phyloP scores from a whole-genome alignment of 768 basidiomycete genomes.

The Boletus rex-veris region DNA sequence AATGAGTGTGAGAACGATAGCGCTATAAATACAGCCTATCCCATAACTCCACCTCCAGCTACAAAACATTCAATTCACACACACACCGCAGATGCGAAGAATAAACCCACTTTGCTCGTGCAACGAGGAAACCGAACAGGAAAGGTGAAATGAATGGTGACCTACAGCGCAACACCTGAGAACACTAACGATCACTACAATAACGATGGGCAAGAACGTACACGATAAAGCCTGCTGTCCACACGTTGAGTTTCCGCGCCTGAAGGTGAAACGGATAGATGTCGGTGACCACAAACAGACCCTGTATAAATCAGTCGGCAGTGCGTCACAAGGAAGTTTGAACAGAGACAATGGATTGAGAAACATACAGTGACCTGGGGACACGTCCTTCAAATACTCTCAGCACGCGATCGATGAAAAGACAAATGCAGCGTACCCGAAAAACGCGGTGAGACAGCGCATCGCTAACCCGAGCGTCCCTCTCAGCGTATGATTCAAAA shows the following conservation, averaged over 20 bases:
- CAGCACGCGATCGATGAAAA: neutral
- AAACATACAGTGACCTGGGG: conserved; percentile 46
- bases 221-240: conserved; percentile 52
- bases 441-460: conserved; percentile 33
- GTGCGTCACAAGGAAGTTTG: neutral
- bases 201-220: conserved; percentile 42
- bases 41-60: conserved; percentile 55
- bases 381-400: conserved; percentile 36
- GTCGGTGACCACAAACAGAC: conserved; percentile 45
- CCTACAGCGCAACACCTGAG: conserved; percentile 26
- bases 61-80: neutral
- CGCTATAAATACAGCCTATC: conserved; percentile 46
- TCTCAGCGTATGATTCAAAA: neutral
- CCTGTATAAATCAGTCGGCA: conserved; percentile 22
- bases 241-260: conserved; percentile 48
- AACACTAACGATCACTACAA: conserved; percentile 19
- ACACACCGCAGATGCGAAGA: too few species aligned
- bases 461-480: conserved; percentile 17
- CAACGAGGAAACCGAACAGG: conserved; percentile 28
- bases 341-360: neutral
- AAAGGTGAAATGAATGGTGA: conserved; percentile 31
- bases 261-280: conserved; percentile 55
- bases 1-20: conserved; percentile 44
- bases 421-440: conserved; percentile 20
- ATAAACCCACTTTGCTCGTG: conserved; percentile 22